Conservation (phyloP, 495 filamentous ascomycete genomes). For the Daldinia concentrica region DNA sequence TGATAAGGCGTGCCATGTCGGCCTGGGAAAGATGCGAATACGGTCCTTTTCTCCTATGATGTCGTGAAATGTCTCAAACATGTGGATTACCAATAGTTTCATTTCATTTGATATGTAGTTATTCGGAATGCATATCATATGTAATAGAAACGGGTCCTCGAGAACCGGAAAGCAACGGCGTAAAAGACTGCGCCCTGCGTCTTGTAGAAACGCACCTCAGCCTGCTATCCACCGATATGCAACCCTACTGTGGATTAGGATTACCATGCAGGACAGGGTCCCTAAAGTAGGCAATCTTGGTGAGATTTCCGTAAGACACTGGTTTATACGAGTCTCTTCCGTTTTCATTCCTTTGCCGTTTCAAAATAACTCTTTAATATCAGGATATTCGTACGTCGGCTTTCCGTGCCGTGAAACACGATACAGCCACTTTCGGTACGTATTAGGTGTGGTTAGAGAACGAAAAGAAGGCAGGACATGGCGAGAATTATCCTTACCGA, state of each 20-base stretch:
- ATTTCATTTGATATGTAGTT: slow-evolving; percentile 8
- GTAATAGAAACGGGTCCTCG: slow-evolving; percentile 1
- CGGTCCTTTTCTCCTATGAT: not conserved
- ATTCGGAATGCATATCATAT: slow-evolving; percentile 1
- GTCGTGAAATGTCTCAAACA: slow-evolving; percentile 3
- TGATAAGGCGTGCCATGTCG: slow-evolving; percentile 29
- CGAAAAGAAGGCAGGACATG: slow-evolving; percentile 28
- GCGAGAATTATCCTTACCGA: slow-evolving; percentile 6
- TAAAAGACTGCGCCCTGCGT: slow-evolving; percentile 35
- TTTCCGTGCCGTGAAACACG: slow-evolving; percentile 19
- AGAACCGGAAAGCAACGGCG: slow-evolving; percentile 30
- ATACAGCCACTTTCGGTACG: slow-evolving; percentile 16
- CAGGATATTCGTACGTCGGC: slow-evolving; percentile 1
- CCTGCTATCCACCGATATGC: slow-evolving; percentile 18
- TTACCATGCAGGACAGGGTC: slow-evolving; percentile 26
- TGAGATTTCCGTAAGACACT: slow-evolving; percentile 24
- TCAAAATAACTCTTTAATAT: not conserved
- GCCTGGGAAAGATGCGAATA: not conserved
- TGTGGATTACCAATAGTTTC: not conserved
- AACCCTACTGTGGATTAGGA: slow-evolving; percentile 10
- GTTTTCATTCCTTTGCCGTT: slow-evolving; percentile 11
- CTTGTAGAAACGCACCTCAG: slow-evolving; percentile 12
- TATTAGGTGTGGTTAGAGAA: not conserved
- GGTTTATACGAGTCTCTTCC: slow-evolving; percentile 3
- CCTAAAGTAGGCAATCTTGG: slow-evolving; percentile 2